These are phyloP conservation scores for Lenwebbia sp. DNA, from an alignment of 345 rosid species.

Conservation along the genomic window DNA sequence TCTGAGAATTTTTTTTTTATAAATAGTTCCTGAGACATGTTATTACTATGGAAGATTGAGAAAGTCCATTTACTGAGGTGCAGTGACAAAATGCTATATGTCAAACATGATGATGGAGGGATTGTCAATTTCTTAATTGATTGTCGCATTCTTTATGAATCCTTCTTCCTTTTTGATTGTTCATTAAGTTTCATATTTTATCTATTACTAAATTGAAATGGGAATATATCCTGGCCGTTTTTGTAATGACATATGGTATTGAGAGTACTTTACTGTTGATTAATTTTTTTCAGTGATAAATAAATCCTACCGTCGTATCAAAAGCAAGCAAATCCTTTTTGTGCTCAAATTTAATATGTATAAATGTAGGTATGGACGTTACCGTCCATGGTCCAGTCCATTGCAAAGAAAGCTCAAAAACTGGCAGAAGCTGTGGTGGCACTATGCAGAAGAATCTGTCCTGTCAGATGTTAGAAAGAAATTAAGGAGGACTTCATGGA, in stretches of 20 bases:
- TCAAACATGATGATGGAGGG: background rate
- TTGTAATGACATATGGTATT: background rate
- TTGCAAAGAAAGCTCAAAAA: slow-evolving; percentile 48
- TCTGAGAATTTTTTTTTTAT: background rate
- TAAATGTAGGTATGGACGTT: slow-evolving; percentile 71
- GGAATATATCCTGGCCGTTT: background rate
- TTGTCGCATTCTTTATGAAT: background rate
- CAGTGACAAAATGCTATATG: background rate
- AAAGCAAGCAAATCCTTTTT: background rate
- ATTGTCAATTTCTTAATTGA: background rate
- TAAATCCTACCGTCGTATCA: background rate
- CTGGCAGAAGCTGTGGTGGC: slow-evolving; percentile 88
- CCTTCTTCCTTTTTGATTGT: background rate
- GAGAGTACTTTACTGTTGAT: background rate
- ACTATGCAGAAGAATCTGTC: slow-evolving; percentile 71
- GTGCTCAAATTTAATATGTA: background rate
- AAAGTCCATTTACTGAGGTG: background rate
- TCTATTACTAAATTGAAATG: background rate
- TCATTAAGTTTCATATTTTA: background rate
- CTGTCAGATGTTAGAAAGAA: slow-evolving; percentile 61
- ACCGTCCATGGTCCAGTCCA: slow-evolving; percentile 61
- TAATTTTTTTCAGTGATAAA: background rate
- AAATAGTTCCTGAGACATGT: background rate
- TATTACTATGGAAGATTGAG: background rate
- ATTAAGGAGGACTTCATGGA: slow-evolving; percentile 81